Percentiles rank a stretch among this genome's conserved stretches.
These are phyloP conservation scores for Ascodesmis nigricans DNA, from an alignment of 495 filamentous ascomycete species.

Conservation along the genomic window DNA sequence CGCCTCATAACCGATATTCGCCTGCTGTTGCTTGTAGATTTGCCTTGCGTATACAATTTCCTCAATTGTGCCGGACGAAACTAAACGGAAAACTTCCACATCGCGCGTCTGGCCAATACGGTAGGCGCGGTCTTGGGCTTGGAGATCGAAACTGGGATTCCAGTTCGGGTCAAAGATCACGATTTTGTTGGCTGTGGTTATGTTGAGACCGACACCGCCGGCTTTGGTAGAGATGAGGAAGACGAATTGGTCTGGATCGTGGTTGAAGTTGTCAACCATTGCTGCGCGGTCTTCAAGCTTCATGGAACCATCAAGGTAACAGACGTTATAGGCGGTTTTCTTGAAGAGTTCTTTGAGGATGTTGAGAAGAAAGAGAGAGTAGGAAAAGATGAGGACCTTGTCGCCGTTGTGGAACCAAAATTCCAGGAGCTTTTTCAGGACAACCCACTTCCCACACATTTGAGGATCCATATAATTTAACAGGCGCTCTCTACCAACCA, in stretches of 20 bases:
- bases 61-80: constrained; percentile 87
- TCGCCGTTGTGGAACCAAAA: constrained; percentile 82
- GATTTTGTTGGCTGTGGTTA: constrained; percentile 94
- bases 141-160: constrained; percentile 80
- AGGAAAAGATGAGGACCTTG: constrained; percentile 84
- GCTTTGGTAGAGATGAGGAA: constrained; percentile 90
- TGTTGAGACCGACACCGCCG: constrained; percentile 65
- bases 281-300: constrained; percentile 59
- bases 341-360: constrained; percentile 75
- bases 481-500: constrained; percentile 54
- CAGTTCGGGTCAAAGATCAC: constrained; percentile 95
- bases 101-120: constrained; percentile 83
- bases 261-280: constrained; percentile 78
- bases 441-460: constrained; percentile 90
- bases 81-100: constrained; percentile 85
- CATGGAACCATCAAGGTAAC: constrained; percentile 76
- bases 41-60: constrained; percentile 94
- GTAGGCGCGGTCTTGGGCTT: constrained; percentile 92
- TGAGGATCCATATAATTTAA: constrained; percentile 69
- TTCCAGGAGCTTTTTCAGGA: constrained; percentile 61
- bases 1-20: constrained; percentile 90
- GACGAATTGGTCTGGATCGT: constrained; percentile 70
- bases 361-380: constrained; percentile 62
- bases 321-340: constrained; percentile 76
- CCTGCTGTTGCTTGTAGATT: constrained; percentile 97